Evolutionary conservation across 441 rosid species (phyloP).

Genomic region (Macaranga tanarius): DNA sequence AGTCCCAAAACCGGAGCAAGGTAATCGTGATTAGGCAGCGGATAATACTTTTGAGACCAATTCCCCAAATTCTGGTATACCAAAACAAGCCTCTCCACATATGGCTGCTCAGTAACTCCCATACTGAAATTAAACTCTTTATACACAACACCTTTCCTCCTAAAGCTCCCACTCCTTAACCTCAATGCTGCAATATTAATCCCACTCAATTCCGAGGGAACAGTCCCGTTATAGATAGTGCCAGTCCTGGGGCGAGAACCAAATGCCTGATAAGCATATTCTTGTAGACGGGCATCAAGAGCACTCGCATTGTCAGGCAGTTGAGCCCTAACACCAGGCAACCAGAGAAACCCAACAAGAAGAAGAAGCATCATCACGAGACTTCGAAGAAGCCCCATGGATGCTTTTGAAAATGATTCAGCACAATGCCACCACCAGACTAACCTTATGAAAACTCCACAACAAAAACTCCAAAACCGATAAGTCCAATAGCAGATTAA

Average conservation of each 20-base stretch:
- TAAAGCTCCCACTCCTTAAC: conserved; percentile 88
- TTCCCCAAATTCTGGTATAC: conserved; percentile 91
- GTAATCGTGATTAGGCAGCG: conserved; percentile 49
- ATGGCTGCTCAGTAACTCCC: conserved; percentile 56
- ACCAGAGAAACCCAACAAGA: conserved; percentile 23
- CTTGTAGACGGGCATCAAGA: conserved; percentile 85
- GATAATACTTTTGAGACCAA: conserved; percentile 65
- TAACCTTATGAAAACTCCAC: conserved; percentile 20
- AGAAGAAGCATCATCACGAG: conserved; percentile 43
- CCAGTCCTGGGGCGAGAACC: conserved; percentile 73
- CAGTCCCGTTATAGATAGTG: conserved; percentile 47
- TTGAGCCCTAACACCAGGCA: conserved; percentile 25
- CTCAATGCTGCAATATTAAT: conserved; percentile 74
- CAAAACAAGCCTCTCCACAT: conserved; percentile 77
- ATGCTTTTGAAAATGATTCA: conserved; percentile 39
- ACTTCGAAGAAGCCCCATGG: conserved; percentile 68
- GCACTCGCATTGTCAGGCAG: conserved; percentile 33
- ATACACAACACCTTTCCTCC: conserved; percentile 49
- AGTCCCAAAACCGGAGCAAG: conserved; percentile 88
- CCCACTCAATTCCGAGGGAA: conserved; percentile 74
- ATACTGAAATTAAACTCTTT: conserved; percentile 63
- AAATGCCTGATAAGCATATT: conserved; percentile 66
- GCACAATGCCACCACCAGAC: conserved; percentile 30
- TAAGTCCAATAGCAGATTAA: conserved; percentile 8
- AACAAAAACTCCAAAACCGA: conserved; percentile 17